These are phyloP conservation scores for Fagopyrum homotropicum DNA, from an alignment of 148 eudicot species.

Conservation along the genomic window DNA sequence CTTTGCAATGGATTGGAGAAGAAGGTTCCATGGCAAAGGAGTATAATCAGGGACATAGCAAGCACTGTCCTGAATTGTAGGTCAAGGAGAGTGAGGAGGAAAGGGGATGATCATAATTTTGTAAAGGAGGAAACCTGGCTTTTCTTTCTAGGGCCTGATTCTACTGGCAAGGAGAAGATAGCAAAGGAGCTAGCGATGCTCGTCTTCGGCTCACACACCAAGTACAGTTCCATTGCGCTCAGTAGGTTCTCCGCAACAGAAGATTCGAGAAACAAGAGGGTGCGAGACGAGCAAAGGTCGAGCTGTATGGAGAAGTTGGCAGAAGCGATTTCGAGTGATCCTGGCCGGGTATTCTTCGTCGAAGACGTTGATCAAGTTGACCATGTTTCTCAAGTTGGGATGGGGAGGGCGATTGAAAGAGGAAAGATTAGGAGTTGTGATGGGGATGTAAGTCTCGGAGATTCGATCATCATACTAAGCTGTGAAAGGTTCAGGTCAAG, in stretches of 20 bases:
- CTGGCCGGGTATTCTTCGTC: conserved; percentile 71
- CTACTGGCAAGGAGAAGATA: conserved; percentile 56
- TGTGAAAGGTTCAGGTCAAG: conserved; percentile 54
- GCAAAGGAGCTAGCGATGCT: conserved; percentile 63
- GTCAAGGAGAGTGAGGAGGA: conserved; percentile 46
- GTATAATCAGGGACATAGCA: conserved; percentile 52
- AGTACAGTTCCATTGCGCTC: conserved; percentile 38
- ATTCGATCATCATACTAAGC: conserved; percentile 65
- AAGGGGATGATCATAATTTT: conserved; percentile 16
- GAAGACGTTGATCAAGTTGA: conserved; percentile 76
- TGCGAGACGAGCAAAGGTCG: conserved; percentile 59
- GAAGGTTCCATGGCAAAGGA: conserved; percentile 62
- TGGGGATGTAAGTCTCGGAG: conserved; percentile 51
- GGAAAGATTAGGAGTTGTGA: conserved; percentile 37
- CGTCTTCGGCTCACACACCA: conserved; percentile 58
- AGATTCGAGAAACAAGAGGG: conserved; percentile 52
- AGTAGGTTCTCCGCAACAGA: conserved; percentile 61
- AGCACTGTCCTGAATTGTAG: conserved; percentile 60
- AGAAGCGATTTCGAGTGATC: conserved; percentile 39
- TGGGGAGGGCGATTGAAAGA: conserved; percentile 68
- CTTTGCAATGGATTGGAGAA: conserved; percentile 63
- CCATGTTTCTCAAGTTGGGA: conserved; percentile 49
- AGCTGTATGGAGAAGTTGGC: conserved; percentile 48
- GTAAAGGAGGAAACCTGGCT: conserved; percentile 82
- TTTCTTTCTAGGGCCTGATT: conserved; percentile 62